Conservation (phyloP, 768 basidiomycete genomes). For the Lactarius sp. region DNA sequence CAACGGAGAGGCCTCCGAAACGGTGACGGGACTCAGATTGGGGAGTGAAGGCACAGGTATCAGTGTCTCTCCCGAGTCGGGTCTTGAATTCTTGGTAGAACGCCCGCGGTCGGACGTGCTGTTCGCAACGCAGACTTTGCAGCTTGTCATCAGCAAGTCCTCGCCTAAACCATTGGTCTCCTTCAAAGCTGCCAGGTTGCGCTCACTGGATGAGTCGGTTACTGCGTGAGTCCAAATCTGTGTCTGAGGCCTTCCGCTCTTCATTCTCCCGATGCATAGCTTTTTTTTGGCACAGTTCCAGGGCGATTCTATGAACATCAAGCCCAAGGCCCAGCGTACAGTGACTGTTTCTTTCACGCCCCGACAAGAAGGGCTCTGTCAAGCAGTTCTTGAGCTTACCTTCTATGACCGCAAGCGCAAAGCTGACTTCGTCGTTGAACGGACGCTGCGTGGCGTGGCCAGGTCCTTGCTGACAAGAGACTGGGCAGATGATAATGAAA, state of each 20-base stretch:
- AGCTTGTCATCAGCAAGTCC: constrained; percentile 14
- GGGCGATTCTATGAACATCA: constrained; percentile 1
- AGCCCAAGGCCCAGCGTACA: not conserved
- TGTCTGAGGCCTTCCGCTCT: not conserved
- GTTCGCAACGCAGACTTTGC: not conserved
- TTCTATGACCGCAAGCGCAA: constrained; percentile 8
- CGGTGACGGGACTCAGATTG: not conserved
- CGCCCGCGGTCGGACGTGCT: not conserved
- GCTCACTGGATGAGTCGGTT: constrained; percentile 1
- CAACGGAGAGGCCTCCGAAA: not conserved
- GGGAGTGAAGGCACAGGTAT: constrained; percentile 10
- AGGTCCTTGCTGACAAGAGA: not conserved
- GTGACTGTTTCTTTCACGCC: constrained; percentile 10
- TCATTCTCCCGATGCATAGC: not conserved
- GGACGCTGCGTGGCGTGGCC: not conserved
- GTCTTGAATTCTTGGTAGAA: constrained; percentile 14
- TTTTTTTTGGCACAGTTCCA: constrained; percentile 9
- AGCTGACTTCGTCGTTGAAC: constrained; percentile 6
- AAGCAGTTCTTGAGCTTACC: constrained; percentile 14
- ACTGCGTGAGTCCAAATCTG: constrained; percentile 1
- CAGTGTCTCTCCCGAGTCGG: constrained; percentile 15
- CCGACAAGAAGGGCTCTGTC: constrained; percentile 9
- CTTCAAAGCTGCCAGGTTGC: not conserved
- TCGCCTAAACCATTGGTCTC: not conserved
- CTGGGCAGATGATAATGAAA: not conserved